These are phyloP conservation scores for Cornus suecica DNA, from an alignment of 148 eudicot species.

Conservation along the genomic window DNA sequence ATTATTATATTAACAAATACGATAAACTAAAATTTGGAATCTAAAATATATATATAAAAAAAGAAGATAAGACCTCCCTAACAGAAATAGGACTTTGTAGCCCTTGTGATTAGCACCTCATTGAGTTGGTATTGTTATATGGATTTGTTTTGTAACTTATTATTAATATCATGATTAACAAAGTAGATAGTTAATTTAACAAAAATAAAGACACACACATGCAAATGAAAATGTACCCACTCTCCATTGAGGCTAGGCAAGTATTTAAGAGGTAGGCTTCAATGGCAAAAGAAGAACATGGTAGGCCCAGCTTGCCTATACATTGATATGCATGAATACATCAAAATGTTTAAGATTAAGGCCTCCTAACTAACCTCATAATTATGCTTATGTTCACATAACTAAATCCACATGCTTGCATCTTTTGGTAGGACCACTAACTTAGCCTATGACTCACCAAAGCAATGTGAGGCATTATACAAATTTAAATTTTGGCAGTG, in stretches of 20 bases:
- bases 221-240: constrained; percentile 8
- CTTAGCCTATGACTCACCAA: not conserved
- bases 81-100: too few relatives aligned
- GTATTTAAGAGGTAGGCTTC: not conserved
- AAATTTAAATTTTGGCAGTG: not conserved
- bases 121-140: not conserved
- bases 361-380: constrained; percentile 17
- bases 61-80: too few relatives aligned
- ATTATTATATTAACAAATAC: too few relatives aligned
- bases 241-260: constrained; percentile 6
- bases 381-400: constrained; percentile 11
- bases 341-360: constrained; percentile 12
- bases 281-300: constrained; percentile 22
- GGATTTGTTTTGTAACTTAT: not conserved
- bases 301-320: constrained; percentile 16
- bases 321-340: constrained; percentile 13
- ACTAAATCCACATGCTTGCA: constrained; percentile 16
- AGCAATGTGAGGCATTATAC: not conserved
- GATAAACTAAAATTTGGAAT: too few relatives aligned
- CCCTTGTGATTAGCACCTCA: too few relatives aligned
- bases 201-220: not conserved
- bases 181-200: not conserved
- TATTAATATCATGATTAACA: not conserved
- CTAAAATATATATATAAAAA: too few relatives aligned
- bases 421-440: constrained; percentile 22